These are phyloP conservation scores for Nicotiana undulata DNA, from an alignment of 257 asterid species.

Conservation along the genomic window DNA sequence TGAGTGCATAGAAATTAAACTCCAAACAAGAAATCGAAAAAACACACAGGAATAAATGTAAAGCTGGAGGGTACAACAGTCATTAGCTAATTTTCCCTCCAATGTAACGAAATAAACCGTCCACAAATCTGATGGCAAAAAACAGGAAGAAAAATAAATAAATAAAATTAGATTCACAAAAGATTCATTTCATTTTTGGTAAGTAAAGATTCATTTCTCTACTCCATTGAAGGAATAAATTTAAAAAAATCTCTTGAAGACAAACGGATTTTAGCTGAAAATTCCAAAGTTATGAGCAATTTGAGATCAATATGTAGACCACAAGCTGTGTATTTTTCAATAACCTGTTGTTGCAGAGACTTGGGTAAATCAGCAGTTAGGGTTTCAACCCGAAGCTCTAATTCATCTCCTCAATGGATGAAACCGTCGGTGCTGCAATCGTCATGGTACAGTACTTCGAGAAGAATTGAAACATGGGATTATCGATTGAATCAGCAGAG, in stretches of 20 bases:
- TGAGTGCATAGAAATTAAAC: neutral
- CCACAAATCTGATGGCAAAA: slow-evolving; percentile 1
- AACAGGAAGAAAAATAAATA: neutral
- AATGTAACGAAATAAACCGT: slow-evolving; percentile 11
- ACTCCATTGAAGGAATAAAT: neutral
- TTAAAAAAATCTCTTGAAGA: neutral
- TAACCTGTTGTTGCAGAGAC: slow-evolving; percentile 40
- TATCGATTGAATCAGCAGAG: slow-evolving; percentile 55
- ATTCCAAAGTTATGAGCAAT: slow-evolving; percentile 44
- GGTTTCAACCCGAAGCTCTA: slow-evolving; percentile 32
- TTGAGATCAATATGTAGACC: slow-evolving; percentile 65
- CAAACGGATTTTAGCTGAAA: neutral
- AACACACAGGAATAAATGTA: neutral
- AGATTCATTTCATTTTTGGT: neutral
- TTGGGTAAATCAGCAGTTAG: slow-evolving; percentile 41
- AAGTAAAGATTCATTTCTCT: neutral
- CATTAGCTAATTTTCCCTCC: neutral
- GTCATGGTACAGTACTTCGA: slow-evolving; percentile 25
- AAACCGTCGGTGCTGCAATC: slow-evolving; percentile 29
- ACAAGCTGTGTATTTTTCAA: slow-evolving; percentile 48
- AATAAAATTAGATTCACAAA: neutral
- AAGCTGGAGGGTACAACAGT: neutral
- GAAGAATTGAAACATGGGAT: slow-evolving; percentile 14
- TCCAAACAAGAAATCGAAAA: no score
- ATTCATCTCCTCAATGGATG: slow-evolving; percentile 5